These are phyloP conservation scores for Populus pruinosa DNA, from an alignment of 345 rosid species.

Conservation along the genomic window DNA sequence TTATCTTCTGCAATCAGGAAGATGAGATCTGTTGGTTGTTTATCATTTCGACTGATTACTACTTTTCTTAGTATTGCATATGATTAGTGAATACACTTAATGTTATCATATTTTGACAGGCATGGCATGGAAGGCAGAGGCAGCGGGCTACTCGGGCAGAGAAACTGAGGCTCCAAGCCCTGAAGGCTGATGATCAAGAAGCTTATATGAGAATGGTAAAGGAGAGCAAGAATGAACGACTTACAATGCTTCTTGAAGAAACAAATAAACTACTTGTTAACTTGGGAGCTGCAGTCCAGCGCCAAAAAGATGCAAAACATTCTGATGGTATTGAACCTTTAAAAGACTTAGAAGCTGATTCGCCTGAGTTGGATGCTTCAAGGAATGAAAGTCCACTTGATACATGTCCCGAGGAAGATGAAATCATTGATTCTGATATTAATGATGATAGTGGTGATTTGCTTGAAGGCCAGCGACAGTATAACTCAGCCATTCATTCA, in stretches of 20 bases:
- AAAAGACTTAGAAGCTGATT: conserved; percentile 65
- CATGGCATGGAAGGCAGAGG: conserved; percentile 99
- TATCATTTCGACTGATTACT: neutral
- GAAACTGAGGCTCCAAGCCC: conserved; percentile 90
- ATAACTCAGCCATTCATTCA: conserved; percentile 90
- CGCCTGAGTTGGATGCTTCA: conserved; percentile 64
- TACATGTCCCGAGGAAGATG: conserved; percentile 64
- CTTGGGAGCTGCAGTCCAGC: conserved; percentile 98
- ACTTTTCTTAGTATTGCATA: neutral
- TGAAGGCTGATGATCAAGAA: conserved; percentile 97
- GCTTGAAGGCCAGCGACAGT: conserved; percentile 97
- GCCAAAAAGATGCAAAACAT: conserved; percentile 80
- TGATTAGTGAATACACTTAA: neutral
- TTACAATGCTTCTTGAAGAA: conserved; percentile 88
- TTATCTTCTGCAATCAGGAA: conserved; percentile 6
- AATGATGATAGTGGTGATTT: conserved; percentile 78
- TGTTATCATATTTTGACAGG: conserved; percentile 39
- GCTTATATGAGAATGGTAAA: conserved; percentile 94
- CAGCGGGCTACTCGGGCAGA: conserved; percentile 98
- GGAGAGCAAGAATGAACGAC: conserved; percentile 95
- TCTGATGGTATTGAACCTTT: conserved; percentile 65
- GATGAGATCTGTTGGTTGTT: conserved; percentile 7
- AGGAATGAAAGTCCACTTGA: conserved; percentile 65
- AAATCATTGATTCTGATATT: conserved; percentile 63
- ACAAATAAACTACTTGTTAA: conserved; percentile 92